Conservation (phyloP, 495 filamentous ascomycete genomes). For the Hypoxylon intermedium region DNA sequence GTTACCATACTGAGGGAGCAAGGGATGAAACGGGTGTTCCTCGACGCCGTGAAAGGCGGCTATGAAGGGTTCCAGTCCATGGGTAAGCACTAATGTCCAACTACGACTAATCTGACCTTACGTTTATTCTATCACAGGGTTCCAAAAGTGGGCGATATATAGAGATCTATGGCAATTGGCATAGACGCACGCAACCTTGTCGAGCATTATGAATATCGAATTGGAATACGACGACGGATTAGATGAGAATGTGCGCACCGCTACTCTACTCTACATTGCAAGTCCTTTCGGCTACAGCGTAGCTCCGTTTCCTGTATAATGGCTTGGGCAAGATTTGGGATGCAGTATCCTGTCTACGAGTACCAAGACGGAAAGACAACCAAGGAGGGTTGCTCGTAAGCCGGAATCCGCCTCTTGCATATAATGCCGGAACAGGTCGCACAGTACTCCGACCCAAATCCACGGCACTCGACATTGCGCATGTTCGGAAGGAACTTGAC, state of each 20-base stretch:
- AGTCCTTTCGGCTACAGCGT: not conserved
- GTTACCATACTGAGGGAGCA: constrained; percentile 46
- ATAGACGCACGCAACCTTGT: constrained; percentile 21
- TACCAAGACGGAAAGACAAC: constrained; percentile 11
- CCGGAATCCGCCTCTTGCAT: constrained; percentile 7
- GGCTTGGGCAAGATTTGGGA: constrained; percentile 7
- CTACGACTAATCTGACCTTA: not conserved
- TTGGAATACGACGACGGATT: constrained; percentile 8
- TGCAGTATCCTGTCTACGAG: constrained; percentile 2
- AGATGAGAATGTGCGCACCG: constrained; percentile 2
- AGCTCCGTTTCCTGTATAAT: constrained; percentile 6
- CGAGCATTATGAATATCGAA: not conserved
- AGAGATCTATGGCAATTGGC: constrained; percentile 54
- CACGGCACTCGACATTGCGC: not conserved
- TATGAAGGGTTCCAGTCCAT: constrained; percentile 55
- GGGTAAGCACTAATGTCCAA: constrained; percentile 43
- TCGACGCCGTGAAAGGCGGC: constrained; percentile 54
- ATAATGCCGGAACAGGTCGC: constrained; percentile 1
- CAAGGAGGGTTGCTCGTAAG: not conserved
- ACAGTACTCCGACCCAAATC: constrained; percentile 2
- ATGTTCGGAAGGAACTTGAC: constrained; percentile 9
- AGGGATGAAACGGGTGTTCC: constrained; percentile 52
- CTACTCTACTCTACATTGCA: not conserved
- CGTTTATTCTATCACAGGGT: constrained; percentile 43
- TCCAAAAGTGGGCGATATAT: constrained; percentile 59